Percentiles rank a stretch among this genome's conserved stretches.
Evolutionary conservation across 371 early-diverging fungal species (phyloP).

Genomic region (Chytridium lagenaria): DNA sequence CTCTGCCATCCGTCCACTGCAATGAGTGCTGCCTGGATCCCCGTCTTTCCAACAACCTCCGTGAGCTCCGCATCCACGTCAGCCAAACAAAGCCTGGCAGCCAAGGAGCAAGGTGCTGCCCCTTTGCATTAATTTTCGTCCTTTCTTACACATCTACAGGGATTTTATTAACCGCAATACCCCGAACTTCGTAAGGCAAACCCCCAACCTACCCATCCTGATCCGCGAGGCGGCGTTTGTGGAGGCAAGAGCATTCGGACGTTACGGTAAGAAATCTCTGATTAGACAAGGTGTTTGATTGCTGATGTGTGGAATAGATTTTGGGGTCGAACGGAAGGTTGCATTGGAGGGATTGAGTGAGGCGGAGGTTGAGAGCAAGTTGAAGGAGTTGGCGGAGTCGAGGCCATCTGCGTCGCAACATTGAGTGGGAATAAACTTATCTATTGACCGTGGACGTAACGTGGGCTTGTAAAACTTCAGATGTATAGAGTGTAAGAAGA

Average conservation of each 20-base stretch:
- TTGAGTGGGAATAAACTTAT: conserved; percentile 12
- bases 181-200: conserved; percentile 79
- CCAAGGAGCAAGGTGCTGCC: conserved; percentile 75
- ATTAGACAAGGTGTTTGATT: neutral
- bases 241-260: conserved; percentile 88
- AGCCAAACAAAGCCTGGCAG: conserved; percentile 85
- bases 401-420: conserved; percentile 26
- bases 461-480: no score
- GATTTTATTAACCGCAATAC: conserved; percentile 84
- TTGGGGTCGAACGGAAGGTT: conserved; percentile 84
- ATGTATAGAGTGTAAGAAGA: no score
- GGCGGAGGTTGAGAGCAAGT: conserved; percentile 72
- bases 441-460: no score
- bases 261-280: conserved; percentile 72
- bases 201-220: conserved; percentile 87
- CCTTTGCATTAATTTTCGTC: neutral
- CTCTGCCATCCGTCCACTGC: no score
- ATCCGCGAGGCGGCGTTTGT: conserved; percentile 88
- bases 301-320: conserved; percentile 57
- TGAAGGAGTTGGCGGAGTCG: conserved; percentile 62
- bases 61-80: conserved; percentile 91
- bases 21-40: no score
- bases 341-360: conserved; percentile 75
- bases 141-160: conserved; percentile 51
- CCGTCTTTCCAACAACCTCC: conserved; percentile 53